Percentiles rank a stretch among this genome's conserved stretches.
phyloP scores from a whole-genome alignment of 345 rosid genomes.

The Cardamine resedifolia region DNA sequence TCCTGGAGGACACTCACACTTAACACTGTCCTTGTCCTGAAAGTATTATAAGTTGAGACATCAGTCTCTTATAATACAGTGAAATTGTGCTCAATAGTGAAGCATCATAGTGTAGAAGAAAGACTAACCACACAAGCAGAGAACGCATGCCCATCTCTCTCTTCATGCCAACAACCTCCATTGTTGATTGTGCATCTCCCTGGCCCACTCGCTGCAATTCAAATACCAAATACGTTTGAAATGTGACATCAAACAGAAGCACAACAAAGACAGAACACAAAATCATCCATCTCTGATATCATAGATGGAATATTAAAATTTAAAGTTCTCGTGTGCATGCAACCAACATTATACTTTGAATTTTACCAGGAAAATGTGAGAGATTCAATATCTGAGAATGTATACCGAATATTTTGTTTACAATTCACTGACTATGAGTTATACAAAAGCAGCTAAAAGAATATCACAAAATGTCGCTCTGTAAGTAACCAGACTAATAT shows the following conservation, averaged over 20 bases:
- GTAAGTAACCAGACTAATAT: constrained; percentile 47
- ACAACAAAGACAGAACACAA: background rate
- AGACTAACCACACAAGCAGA: constrained; percentile 74
- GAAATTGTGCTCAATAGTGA: background rate
- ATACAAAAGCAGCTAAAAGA: background rate
- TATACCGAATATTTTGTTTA: background rate
- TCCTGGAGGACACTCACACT: constrained; percentile 88
- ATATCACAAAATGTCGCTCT: constrained; percentile 10
- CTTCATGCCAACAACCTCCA: constrained; percentile 77
- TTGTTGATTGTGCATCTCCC: constrained; percentile 67
- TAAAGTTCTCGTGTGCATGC: background rate
- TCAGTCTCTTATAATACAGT: background rate
- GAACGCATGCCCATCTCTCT: constrained; percentile 52
- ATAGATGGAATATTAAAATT: background rate
- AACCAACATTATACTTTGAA: background rate
- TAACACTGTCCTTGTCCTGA: constrained; percentile 70
- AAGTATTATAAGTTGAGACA: constrained; percentile 28
- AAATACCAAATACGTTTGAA: background rate
- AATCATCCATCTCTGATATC: background rate
- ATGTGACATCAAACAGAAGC: background rate
- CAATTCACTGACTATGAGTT: background rate
- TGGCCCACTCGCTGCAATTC: constrained; percentile 57
- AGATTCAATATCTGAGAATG: background rate
- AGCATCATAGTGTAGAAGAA: background rate
- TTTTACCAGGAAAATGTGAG: constrained; percentile 3